A percentile compares a stretch with the other conserved stretches of the same genome.
phyloP scores from a whole-genome alignment of 2,329 filamentous ascomycete species.

The Cladophialophora carrionii region DNA sequence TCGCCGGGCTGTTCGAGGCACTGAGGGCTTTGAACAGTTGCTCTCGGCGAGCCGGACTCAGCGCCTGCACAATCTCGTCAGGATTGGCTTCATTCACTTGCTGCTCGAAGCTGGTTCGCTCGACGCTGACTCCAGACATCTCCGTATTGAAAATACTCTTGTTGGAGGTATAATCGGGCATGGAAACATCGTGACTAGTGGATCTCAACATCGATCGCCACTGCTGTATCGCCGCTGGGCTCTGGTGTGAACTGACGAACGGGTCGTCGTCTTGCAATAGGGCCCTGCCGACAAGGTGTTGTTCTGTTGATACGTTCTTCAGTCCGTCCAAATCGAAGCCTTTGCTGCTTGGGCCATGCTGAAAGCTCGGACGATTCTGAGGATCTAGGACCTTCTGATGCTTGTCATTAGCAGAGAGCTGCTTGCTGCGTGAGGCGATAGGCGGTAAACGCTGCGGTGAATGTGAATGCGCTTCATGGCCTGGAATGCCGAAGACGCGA shows the following conservation, averaged over 20 bases:
- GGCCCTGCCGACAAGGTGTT: slow-evolving; percentile 24
- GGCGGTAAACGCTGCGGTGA: slow-evolving; percentile 57
- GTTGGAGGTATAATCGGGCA: slow-evolving; percentile 53
- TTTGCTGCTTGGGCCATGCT: slow-evolving; percentile 38
- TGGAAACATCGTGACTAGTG: slow-evolving; percentile 52
- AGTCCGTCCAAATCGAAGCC: slow-evolving; percentile 37
- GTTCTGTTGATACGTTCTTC: slow-evolving; percentile 41
- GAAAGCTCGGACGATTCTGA: slow-evolving; percentile 23
- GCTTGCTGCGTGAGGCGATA: slow-evolving; percentile 27
- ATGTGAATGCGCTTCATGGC: slow-evolving; percentile 62
- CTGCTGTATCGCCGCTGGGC: slow-evolving; percentile 39
- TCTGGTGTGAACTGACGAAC: slow-evolving; percentile 47
- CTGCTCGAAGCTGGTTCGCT: slow-evolving; percentile 37
- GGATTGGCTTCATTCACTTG: slow-evolving; percentile 49
- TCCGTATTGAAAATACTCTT: slow-evolving; percentile 49
- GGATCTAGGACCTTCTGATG: slow-evolving; percentile 26
- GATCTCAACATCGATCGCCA: slow-evolving; percentile 37
- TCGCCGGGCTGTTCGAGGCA: slow-evolving; percentile 40
- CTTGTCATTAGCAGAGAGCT: slow-evolving; percentile 12
- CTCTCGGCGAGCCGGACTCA: slow-evolving; percentile 32
- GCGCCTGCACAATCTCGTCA: slow-evolving; percentile 38
- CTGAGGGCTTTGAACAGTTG: slow-evolving; percentile 45
- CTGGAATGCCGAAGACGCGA: slow-evolving; percentile 22
- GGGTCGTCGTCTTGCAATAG: slow-evolving; percentile 44
- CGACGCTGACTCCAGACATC: slow-evolving; percentile 48